A percentile compares a stretch with the other conserved stretches of the same genome.
phyloP scores from a whole-genome alignment of 78 protist species.

The Diacronema lutheri region DNA sequence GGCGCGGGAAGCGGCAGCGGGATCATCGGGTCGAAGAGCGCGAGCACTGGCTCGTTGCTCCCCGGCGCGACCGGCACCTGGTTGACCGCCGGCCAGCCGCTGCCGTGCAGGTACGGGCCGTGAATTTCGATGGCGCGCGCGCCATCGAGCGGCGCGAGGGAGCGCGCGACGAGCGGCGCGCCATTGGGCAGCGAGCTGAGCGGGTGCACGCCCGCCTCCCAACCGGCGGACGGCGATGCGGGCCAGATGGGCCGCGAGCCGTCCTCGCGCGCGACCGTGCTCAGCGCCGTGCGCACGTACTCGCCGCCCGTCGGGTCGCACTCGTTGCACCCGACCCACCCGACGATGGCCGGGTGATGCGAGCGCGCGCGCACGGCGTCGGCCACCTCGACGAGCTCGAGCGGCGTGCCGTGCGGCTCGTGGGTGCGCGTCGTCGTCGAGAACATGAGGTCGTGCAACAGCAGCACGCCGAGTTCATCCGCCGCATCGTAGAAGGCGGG shows the following conservation, averaged over 20 bases:
- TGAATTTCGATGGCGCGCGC: conserved; percentile 35
- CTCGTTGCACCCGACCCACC: conserved; percentile 59
- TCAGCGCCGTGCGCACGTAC: conserved; percentile 40
- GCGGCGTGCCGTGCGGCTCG: not conserved
- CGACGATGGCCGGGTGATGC: conserved; percentile 30
- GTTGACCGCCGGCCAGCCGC: conserved; percentile 18
- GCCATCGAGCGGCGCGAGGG: not conserved
- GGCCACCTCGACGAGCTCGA: not conserved
- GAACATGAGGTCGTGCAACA: conserved; percentile 49
- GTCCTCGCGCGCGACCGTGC: conserved; percentile 42
- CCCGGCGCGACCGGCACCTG: too few species aligned
- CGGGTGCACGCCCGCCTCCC: conserved; percentile 44
- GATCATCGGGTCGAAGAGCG: not conserved
- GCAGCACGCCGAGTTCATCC: conserved; percentile 29
- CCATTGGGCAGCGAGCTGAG: conserved; percentile 33
- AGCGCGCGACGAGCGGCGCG: not conserved
- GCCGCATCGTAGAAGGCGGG: conserved; percentile 27
- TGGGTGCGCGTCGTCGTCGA: conserved; percentile 9
- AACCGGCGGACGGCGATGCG: conserved; percentile 43
- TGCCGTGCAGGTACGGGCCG: conserved; percentile 48
- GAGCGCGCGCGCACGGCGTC: conserved; percentile 26
- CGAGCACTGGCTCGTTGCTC: too few species aligned
- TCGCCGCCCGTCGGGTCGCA: conserved; percentile 29
- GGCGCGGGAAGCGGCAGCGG: not conserved
- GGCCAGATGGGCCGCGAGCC: conserved; percentile 49